A percentile compares a stretch with the other conserved stretches of the same genome.
Evolutionary conservation across 768 basidiomycete species (phyloP).

Genomic region (Albatrellus ellisii): DNA sequence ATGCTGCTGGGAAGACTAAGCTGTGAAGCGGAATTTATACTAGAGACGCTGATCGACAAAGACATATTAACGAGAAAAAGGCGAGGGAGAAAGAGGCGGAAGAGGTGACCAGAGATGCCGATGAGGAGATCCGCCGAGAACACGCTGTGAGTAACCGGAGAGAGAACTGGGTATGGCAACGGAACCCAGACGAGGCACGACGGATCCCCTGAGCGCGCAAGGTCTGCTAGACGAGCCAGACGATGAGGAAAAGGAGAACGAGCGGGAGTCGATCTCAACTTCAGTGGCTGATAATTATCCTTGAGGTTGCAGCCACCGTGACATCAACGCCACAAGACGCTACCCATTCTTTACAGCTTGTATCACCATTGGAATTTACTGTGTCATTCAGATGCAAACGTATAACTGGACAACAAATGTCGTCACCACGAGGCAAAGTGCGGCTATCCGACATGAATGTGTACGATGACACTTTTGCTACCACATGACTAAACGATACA

Average conservation of each 20-base stretch:
- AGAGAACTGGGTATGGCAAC: slow-evolving; percentile 30
- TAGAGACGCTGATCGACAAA: slow-evolving; percentile 8
- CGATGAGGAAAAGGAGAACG: background rate
- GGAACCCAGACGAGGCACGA: slow-evolving; percentile 32
- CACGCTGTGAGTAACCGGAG: slow-evolving; percentile 25
- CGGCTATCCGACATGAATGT: too few relatives aligned
- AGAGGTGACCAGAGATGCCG: slow-evolving; percentile 11
- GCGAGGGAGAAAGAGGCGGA: slow-evolving; percentile 6
- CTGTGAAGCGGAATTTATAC: slow-evolving; percentile 15
- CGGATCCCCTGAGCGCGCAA: slow-evolving; percentile 28
- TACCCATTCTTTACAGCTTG: too few relatives aligned
- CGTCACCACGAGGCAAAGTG: too few relatives aligned
- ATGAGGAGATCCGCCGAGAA: slow-evolving; percentile 41
- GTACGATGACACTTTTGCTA: too few relatives aligned
- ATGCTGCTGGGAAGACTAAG: slow-evolving; percentile 16
- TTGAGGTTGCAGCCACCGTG: too few relatives aligned
- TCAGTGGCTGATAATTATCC: too few relatives aligned
- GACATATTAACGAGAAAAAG: slow-evolving; percentile 15
- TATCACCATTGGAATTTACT: too few relatives aligned
- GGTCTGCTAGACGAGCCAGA: background rate
- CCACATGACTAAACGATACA: too few relatives aligned
- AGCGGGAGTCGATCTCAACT: too few relatives aligned
- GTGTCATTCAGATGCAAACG: too few relatives aligned
- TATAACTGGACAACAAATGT: too few relatives aligned
- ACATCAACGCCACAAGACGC: too few relatives aligned